phyloP scores from a whole-genome alignment of 192 early-diverging fungal genomes.

The Diversispora epigaea region DNA sequence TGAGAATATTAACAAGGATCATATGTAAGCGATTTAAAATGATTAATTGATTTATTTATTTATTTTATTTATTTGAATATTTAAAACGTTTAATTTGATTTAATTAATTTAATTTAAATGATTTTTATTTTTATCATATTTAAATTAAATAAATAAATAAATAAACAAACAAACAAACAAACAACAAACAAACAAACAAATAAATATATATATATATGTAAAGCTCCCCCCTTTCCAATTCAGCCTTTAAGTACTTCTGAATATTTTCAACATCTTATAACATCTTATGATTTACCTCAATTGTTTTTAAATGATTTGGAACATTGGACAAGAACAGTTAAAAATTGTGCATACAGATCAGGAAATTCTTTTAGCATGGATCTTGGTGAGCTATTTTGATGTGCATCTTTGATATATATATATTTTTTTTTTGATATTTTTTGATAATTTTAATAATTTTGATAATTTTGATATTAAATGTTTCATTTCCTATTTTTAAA shows the following conservation, averaged over 20 bases:
- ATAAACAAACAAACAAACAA: too few species aligned
- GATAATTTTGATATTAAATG: neutral
- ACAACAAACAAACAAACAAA: too few species aligned
- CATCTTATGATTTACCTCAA: slow-evolving; percentile 11
- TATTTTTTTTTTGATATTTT: neutral
- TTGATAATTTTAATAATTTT: too few species aligned
- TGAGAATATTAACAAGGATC: slow-evolving; percentile 41
- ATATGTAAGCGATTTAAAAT: slow-evolving; percentile 34
- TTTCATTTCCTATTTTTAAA: neutral
- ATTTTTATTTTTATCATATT: neutral
- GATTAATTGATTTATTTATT: slow-evolving; percentile 10
- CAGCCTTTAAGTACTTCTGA: neutral
- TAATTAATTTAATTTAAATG: too few species aligned
- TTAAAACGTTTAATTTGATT: neutral
- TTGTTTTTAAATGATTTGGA: slow-evolving; percentile 34
- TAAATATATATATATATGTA: neutral
- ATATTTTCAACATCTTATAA: slow-evolving; percentile 24
- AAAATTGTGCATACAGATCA: slow-evolving; percentile 13
- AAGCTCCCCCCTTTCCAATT: slow-evolving; percentile 23
- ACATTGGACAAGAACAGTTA: slow-evolving; percentile 32
- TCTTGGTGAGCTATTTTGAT: neutral
- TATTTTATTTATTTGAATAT: neutral
- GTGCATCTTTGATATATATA: neutral
- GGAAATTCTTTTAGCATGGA: slow-evolving; percentile 28
- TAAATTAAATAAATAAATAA: neutral